Base-by-base conservation (phyloP, 164 flowering plant species). In the Umbilicus rupestris region DNA sequence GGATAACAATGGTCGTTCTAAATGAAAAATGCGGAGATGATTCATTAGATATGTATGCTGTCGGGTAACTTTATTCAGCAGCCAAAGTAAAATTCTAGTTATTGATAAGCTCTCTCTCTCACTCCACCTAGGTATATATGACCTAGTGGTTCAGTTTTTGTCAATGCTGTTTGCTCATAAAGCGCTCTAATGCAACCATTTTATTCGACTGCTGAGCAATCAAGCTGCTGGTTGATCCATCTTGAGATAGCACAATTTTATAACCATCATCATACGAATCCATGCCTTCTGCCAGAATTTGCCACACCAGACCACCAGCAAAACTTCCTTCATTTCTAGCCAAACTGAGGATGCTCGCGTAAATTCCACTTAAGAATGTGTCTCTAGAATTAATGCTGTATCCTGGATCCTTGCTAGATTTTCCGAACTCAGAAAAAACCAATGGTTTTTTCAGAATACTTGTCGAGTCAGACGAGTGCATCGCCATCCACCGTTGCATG, bases 251-350 rank as follows among this genome's bases (percentile, higher is more conserved):
- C 4, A 79, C 72, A 22, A 79, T 69, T 59, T 74, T 78, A 24
- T 77, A 75, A 2, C 80, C 82, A 69, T 79, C 82, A 15, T 63
- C 19, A 42, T 26, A 74, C 0, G 76, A 19, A 5, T 77, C 78
- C 78, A 77, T 74, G 5, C 75, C 78, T 67, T 74, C 70, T 2
- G 67, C 73, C 71, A 79, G 22, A 16, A 79, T 5, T 29, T 79
- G 82, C 82, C 82, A 79, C 16, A 79, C 58, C 50, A 77, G 20
- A 12, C 82, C 73, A 0, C 82, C 82, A 0, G 46, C 73, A 7
- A 65, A 17, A 5, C 59, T 10, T 20, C 80, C 80, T 57, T 75
- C 75, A 7, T 39, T 66, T 26, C 72, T 71, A 0, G 75, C 78
- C 2, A 42, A 17, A 62, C 59, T 65, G 68, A 73, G 70, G 5